Evolutionary conservation across 805 yeast species (phyloP).

Genomic region (Myxozyma neotropica): DNA sequence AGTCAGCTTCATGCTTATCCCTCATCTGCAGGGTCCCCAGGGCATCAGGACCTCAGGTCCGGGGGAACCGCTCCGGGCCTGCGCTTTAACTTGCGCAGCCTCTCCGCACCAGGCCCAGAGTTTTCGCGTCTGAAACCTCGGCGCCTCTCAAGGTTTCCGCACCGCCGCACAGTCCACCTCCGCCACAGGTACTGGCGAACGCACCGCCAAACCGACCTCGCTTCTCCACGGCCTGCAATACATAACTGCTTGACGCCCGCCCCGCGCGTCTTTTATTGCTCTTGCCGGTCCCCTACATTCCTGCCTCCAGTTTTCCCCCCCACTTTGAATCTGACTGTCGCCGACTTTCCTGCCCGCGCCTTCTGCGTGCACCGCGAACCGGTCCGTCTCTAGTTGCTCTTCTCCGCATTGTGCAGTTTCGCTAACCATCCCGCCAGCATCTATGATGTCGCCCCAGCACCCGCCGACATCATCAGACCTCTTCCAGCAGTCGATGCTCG

Average conservation of each 20-base stretch:
- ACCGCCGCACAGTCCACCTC: background rate
- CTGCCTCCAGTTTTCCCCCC: too few relatives aligned
- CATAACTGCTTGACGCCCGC: background rate
- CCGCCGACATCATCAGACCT: slow-evolving; percentile 4
- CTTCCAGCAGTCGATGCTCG: background rate
- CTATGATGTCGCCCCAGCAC: slow-evolving; percentile 12
- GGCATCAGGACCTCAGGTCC: too few relatives aligned
- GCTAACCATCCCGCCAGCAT: background rate
- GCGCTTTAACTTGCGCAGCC: too few relatives aligned
- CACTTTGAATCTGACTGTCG: too few relatives aligned
- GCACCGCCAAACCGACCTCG: background rate
- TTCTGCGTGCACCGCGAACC: too few relatives aligned
- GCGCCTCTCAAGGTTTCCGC: background rate
- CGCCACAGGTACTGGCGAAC: background rate
- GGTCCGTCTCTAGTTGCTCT: too few relatives aligned
- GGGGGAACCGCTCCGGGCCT: too few relatives aligned
- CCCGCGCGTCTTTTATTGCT: slow-evolving; percentile 1
- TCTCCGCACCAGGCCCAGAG: too few relatives aligned
- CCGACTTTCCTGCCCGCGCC: too few relatives aligned
- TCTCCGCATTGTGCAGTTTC: too few relatives aligned
- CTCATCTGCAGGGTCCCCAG: too few relatives aligned
- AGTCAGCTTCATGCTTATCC: too few relatives aligned
- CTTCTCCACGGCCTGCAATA: background rate
- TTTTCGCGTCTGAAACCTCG: background rate
- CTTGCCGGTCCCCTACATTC: background rate